A percentile compares a stretch with the other conserved stretches of the same genome.
phyloP scores from a whole-genome alignment of 1,284 basidiomycete species.

The Kwoniella shivajii region DNA sequence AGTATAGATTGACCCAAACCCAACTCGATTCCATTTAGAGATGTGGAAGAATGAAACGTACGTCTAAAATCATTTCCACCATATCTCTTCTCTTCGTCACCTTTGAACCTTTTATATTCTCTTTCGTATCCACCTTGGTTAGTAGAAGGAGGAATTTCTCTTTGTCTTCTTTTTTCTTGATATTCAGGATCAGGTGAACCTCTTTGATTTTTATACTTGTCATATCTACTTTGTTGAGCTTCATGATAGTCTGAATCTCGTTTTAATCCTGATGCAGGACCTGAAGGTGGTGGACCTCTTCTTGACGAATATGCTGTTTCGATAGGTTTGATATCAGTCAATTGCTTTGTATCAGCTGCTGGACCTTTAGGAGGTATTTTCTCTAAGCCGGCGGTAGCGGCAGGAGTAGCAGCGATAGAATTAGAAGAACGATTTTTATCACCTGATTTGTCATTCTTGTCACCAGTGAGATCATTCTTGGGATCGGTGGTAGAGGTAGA shows the following conservation, averaged over 20 bases:
- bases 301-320: slow-evolving; percentile 1
- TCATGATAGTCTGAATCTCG: not conserved
- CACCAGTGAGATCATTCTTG: no score
- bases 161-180: slow-evolving; percentile 10
- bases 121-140: not conserved
- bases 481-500: not conserved
- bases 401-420: not conserved
- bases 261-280: not conserved
- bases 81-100: slow-evolving; percentile 8
- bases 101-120: slow-evolving; percentile 19
- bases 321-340: not conserved
- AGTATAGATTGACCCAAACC: not conserved
- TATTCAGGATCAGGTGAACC: not conserved
- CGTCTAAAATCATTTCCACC: slow-evolving; percentile 12
- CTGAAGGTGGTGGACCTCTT: not conserved
- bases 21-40: not conserved
- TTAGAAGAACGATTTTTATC: not conserved
- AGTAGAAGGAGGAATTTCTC: slow-evolving; percentile 5
- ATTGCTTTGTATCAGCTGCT: not conserved
- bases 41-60: slow-evolving; percentile 15
- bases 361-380: not conserved
- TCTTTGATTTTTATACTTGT: not conserved
- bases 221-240: not conserved
- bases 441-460: not conserved
- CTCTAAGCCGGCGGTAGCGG: not conserved